phyloP scores from a whole-genome alignment of 768 basidiomycete species.

The Saitozyma podzolica region DNA sequence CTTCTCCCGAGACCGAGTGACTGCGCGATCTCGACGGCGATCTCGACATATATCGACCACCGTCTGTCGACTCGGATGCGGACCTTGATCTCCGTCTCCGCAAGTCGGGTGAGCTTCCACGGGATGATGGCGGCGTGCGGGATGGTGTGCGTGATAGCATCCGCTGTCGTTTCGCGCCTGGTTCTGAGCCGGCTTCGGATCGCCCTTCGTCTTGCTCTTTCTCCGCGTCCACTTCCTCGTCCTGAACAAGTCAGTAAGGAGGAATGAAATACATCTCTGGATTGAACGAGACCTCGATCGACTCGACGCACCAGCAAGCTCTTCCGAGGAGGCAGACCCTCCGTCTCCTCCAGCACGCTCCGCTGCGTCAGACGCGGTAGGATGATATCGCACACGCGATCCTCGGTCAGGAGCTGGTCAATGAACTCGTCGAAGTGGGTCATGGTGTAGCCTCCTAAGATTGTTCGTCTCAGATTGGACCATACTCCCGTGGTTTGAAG shows the following conservation, averaged over 20 bases:
- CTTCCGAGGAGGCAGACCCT: slow-evolving; percentile 61
- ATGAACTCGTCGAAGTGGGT: slow-evolving; percentile 91
- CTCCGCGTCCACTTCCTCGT: slow-evolving; percentile 21
- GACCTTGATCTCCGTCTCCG: slow-evolving; percentile 19
- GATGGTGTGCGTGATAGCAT: slow-evolving; percentile 30
- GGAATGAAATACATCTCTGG: not conserved
- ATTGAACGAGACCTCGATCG: not conserved
- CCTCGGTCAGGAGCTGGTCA: slow-evolving; percentile 77
- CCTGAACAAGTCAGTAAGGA: slow-evolving; percentile 9
- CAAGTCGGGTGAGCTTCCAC: slow-evolving; percentile 26
- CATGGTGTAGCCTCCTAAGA: slow-evolving; percentile 75
- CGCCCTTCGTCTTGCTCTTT: slow-evolving; percentile 1
- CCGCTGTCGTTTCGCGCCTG: slow-evolving; percentile 23
- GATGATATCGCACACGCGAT: slow-evolving; percentile 94
- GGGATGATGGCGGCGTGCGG: slow-evolving; percentile 29
- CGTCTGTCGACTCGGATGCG: slow-evolving; percentile 14
- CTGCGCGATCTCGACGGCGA: slow-evolving; percentile 24
- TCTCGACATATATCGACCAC: slow-evolving; percentile 34
- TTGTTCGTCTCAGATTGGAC: not conserved
- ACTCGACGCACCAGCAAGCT: slow-evolving; percentile 66
- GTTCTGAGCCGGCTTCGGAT: not conserved
- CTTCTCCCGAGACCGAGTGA: slow-evolving; percentile 7
- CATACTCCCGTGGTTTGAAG: not conserved
- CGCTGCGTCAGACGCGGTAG: slow-evolving; percentile 85
- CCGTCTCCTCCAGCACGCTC: slow-evolving; percentile 83